Conservation (phyloP, 805 yeast species). For the Candida sithepensis region DNA sequence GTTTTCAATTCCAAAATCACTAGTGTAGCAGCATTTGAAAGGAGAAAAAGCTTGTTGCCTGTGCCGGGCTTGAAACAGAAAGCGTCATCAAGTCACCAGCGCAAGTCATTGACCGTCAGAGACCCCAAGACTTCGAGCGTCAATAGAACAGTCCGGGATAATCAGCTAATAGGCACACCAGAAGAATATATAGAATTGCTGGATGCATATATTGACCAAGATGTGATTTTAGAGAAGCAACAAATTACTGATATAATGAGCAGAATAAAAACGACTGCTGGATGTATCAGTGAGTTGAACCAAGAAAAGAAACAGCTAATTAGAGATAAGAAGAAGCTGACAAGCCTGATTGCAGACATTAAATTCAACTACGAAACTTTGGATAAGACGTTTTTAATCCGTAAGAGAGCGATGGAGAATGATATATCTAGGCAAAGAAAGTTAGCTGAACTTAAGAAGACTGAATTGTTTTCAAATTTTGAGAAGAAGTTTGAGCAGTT, state of each 20-base stretch:
- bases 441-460: constrained; percentile 32
- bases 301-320: constrained; percentile 18
- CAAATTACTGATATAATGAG: constrained; percentile 15
- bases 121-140: neutral
- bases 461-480: constrained; percentile 22
- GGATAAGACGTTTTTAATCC: constrained; percentile 17
- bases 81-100: neutral
- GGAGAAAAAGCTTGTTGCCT: neutral
- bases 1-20: neutral
- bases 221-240: constrained; percentile 21
- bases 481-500: constrained; percentile 18
- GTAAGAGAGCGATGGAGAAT: constrained; percentile 14
- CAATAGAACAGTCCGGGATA: neutral
- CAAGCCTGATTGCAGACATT: constrained; percentile 12
- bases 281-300: constrained; percentile 18
- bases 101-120: neutral
- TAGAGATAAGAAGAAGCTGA: constrained; percentile 18
- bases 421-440: constrained; percentile 25
- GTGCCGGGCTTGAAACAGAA: neutral
- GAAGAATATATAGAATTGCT: constrained; percentile 20
- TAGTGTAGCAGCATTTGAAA: neutral
- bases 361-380: constrained; percentile 14
- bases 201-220: constrained; percentile 23
- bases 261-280: constrained; percentile 11
- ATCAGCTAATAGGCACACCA: constrained; percentile 2